Evolutionary conservation across 306 rosid species (phyloP).

Genomic region (Quercus cerris): DNA sequence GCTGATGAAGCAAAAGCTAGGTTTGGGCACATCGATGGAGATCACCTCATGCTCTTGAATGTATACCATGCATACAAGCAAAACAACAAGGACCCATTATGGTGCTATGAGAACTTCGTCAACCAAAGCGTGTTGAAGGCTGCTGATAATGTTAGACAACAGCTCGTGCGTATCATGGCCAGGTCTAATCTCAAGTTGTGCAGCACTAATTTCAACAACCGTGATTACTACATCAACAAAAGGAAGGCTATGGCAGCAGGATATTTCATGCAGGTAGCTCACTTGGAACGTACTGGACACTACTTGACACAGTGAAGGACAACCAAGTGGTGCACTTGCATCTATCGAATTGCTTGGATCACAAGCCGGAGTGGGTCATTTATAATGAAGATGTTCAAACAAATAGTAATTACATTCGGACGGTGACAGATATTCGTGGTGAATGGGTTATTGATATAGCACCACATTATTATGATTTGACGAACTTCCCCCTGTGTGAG

Average conservation of each 20-base stretch:
- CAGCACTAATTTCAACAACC: constrained; percentile 87
- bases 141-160: constrained; percentile 90
- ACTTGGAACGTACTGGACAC: constrained; percentile 74
- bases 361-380: constrained; percentile 96
- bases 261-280: constrained; percentile 98
- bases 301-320: constrained; percentile 69
- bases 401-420: constrained; percentile 81
- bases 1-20: constrained; percentile 96
- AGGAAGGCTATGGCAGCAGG: constrained; percentile 96
- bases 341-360: constrained; percentile 95
- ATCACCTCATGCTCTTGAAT: constrained; percentile 90
- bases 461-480: constrained; percentile 78
- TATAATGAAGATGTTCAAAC: constrained; percentile 86
- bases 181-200: constrained; percentile 80
- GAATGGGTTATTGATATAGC: constrained; percentile 91
- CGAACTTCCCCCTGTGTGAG: constrained; percentile 84
- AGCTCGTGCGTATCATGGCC: constrained; percentile 81
- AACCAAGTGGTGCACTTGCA: constrained; percentile 96
- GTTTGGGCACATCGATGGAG: constrained; percentile 97
- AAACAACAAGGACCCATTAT: constrained; percentile 78
- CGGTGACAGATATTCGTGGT: constrained; percentile 83
- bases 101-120: constrained; percentile 91
- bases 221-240: constrained; percentile 84
- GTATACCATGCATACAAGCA: constrained; percentile 97
- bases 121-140: constrained; percentile 78